Evolutionary conservation across 306 rosid genomes (phyloP).

Genomic region (Nissolia schottii): DNA sequence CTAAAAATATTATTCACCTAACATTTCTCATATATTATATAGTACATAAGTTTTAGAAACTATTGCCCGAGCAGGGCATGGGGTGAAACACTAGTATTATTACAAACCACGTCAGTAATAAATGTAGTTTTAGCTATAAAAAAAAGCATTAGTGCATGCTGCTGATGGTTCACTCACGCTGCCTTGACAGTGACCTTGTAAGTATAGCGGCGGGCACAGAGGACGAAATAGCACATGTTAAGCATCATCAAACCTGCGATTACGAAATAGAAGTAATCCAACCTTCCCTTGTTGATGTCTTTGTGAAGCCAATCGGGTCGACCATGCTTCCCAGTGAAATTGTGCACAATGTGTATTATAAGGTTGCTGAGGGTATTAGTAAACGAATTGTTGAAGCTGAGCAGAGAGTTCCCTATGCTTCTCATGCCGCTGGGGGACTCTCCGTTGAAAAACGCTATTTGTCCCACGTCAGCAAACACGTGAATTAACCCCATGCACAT

Average conservation of each 20-base stretch:
- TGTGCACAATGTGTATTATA: conserved; percentile 23
- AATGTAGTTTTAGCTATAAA: too few relatives aligned
- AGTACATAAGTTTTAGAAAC: too few relatives aligned
- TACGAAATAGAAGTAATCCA: conserved; percentile 43
- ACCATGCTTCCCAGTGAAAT: conserved; percentile 26
- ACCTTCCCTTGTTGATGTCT: conserved; percentile 46
- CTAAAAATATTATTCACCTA: too few relatives aligned
- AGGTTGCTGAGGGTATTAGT: conserved; percentile 34
- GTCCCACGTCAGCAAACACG: conserved; percentile 38
- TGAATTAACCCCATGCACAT: conserved; percentile 20
- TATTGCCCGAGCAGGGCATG: too few relatives aligned
- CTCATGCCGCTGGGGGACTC: conserved; percentile 48
- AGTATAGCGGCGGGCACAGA: conserved; percentile 30
- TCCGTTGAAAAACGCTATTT: conserved; percentile 46
- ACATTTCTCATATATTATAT: too few relatives aligned
- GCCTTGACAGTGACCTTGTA: conserved; percentile 15
- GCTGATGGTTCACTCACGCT: background rate
- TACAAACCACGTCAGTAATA: too few relatives aligned
- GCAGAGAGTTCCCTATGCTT: conserved; percentile 39
- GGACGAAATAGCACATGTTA: conserved; percentile 23
- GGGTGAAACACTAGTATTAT: too few relatives aligned
- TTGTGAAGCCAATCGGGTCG: conserved; percentile 42
- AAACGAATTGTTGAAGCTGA: conserved; percentile 17
- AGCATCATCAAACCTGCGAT: conserved; percentile 23
- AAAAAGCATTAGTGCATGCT: background rate